Base-by-base conservation (phyloP, 2,329 filamentous ascomycete genomes). In the Microcera coccophila region DNA sequence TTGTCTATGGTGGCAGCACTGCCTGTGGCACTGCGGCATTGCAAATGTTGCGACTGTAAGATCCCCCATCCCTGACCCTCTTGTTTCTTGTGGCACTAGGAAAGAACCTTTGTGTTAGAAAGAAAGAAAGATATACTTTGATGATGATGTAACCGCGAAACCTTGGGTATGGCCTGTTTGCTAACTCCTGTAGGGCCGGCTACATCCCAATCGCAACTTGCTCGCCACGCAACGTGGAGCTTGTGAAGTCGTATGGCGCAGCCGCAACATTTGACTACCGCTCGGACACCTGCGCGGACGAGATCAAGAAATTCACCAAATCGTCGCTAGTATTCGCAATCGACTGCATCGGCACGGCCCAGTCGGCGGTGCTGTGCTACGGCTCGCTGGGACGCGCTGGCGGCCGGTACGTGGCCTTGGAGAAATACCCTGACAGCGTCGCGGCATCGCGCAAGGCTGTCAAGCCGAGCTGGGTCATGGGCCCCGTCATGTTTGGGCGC, bases 1-100 rank as follows among this genome's bases (percentile, higher is more conserved):
- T 77, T 1, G 66, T 77, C 3, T 66, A 65, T 35, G 74, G 73
- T 2, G 75, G 72, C 2, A 61, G 58, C 24, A 72, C 70, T 2
- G 58, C 70, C 0, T 66, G 61, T 1, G 73, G 72, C 1, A 69
- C 67, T 1, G 54, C 66, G 39, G 71, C n/a, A n/a, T n/a, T n/a
- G n/a, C n/a, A n/a, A n/a, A n/a, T n/a, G n/a, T n/a, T n/a, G n/a
- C n/a, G n/a, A n/a, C n/a, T n/a, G n/a, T n/a, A n/a, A n/a, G n/a
- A n/a, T n/a, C n/a, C n/a, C n/a, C n/a, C n/a, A n/a, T n/a, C n/a
- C n/a, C n/a, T n/a, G n/a, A n/a, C n/a, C n/a, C n/a, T n/a, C n/a
- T n/a, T n/a, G n/a, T n/a, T n/a, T n/a, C n/a, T n/a, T n/a, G n/a
- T n/a, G n/a, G n/a, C n/a, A n/a, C n/a, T n/a, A n/a, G n/a, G n/a